Conservation (phyloP, 129 eudicot genomes). For the Chrysanthemum seticuspe region DNA sequence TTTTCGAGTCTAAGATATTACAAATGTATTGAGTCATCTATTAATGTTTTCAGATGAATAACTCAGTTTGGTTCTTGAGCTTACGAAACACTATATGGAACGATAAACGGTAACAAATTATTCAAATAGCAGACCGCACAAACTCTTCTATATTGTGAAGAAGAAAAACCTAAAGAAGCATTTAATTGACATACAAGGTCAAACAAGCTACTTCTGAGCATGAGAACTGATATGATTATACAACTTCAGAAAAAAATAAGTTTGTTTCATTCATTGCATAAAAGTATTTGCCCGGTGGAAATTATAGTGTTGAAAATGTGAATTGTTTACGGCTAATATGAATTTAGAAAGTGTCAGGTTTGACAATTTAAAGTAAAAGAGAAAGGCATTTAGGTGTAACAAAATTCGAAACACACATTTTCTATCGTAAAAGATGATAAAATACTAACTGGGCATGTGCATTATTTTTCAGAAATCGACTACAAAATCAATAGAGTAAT, state of each 20-base stretch:
- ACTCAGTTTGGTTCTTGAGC: background rate
- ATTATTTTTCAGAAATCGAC: conserved; percentile 26
- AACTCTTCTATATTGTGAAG: background rate
- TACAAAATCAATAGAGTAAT: conserved; percentile 23
- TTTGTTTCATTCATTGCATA: too few species aligned
- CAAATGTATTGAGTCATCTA: conserved; percentile 8
- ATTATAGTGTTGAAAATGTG: background rate
- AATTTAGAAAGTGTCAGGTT: background rate
- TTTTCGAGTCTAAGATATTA: background rate
- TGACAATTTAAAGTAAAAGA: conserved; percentile 17
- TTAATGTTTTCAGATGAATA: conserved; percentile 12
- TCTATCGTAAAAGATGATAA: conserved; percentile 12
- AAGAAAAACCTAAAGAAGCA: too few species aligned
- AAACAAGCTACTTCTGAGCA: background rate
- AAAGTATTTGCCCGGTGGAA: background rate
- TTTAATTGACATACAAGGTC: background rate
- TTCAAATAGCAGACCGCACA: background rate
- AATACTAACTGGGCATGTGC: conserved; percentile 24
- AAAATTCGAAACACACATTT: conserved; percentile 2
- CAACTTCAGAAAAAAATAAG: too few species aligned
- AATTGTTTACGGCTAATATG: background rate
- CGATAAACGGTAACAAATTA: background rate
- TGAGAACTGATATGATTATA: too few species aligned
- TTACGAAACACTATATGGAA: background rate
- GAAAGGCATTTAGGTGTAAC: background rate